Base-by-base conservation (phyloP, 495 filamentous ascomycete genomes). In the Thermothielavioides terrestris region DNA sequence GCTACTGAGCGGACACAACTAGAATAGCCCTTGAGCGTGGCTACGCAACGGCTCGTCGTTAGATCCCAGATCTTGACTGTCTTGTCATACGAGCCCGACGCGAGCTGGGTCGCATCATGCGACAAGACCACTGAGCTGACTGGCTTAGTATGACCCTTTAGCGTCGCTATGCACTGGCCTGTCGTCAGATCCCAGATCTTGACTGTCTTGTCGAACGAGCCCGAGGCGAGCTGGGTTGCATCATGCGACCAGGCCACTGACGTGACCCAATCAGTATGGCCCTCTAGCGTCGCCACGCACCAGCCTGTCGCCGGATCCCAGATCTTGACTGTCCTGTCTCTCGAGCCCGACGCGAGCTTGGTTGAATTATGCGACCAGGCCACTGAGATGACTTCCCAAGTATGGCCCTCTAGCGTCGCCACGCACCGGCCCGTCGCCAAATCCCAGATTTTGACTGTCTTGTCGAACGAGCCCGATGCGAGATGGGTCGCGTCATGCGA, bases 101-200 rank as follows among this genome's bases (percentile, higher is more conserved):
- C 66, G 0, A 73, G 7, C n/a, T 64, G 23, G 27, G 18, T 23
- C 2, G 11, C 17, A 38, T 48, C 46, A 11, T 31, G 18, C 46
- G 46, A 48, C 27, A 38, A 48, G 17, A 20, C 46, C 5, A 48
- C 46, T 20, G 46, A 25, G 44, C 51, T 6, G 40, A 64, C 46
- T 35, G 12, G 39, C 31, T 15, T 10, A 21, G 50, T 46, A 57
- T 53, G 41, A 8, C 36, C 50, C 30, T 57, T 40, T 15, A 57
- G 41, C 34, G 52, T 55, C 40, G 49, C 39, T 18, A 22, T 39
- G 11, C 30, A 54, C 26, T 12, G 15, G 28, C 59, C 61, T 3
- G 56, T 62, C 15, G 50, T 52, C 21, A 42, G 32, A 54, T 69
- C 59, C 69, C 69, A 72, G 52, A 73, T 49, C 54, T 65, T 58